Evolutionary conservation across 176 grass and related monocot genomes (phyloP), one percentile per base, ranked within the genome.

Genomic region (Saccharum officinarum): DNA sequence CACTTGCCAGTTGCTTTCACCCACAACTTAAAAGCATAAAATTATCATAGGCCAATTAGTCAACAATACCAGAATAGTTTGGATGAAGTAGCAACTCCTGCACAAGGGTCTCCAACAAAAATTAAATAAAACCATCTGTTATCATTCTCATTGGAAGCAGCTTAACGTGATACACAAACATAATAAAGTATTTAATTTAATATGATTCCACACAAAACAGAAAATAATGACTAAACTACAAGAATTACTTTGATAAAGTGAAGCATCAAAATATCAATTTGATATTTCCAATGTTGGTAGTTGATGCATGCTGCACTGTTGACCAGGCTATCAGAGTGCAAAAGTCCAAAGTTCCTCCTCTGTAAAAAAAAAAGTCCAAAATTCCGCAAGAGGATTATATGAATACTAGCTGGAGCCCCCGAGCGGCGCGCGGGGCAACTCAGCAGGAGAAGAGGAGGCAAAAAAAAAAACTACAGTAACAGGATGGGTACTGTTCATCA

Each of bases 1-100:
- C 30, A 17, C n/a, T 69, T 20, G 74, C 25, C 78, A 40, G 11
- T 75, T 60, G 17, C 60, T 75, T 62, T 81, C 44, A 81, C 20
- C 10, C 39, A 4, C 2, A 55, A 67, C 17, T 72, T 78, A 25
- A 12, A 78, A 81, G 44, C 11, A 82, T 68, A 44, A 78, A 81
- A 82, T 45, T 69, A 61, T 47, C 36, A 68, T 33, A 20, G 38
- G 46, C 49, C 28, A 33, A 76, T 14, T 59, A 70, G 18, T 77
- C 49, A 34, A 82, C 3, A 77, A 47, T 69, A 41, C 10, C 47
- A 61, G 12, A 72, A 49, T 64, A 64, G 15, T 63, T 26, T 44
- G 13, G 25, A 31, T 49, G 67, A 31, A 45, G 33, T 79, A 39
- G n/a, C 22, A 59, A 14, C 41, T 42, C 69, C 46, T 57, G 60